These are phyloP conservation scores for Aspergillus felis DNA, from an alignment of 2,329 filamentous ascomycete genomes.

Conservation along the genomic window DNA sequence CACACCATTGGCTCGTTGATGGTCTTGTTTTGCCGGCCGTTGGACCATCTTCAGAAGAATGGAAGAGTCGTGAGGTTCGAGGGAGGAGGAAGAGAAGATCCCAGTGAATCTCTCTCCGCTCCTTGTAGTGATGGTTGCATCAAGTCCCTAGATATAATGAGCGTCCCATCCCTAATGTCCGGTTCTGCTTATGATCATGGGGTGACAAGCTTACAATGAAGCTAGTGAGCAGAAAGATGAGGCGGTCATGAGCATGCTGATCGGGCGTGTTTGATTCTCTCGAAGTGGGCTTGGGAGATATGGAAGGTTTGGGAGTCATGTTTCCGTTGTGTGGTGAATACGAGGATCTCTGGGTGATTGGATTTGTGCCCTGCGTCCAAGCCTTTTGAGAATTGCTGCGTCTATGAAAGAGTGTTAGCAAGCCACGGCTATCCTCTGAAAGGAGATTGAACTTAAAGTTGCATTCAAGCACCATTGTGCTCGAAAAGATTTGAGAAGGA, in stretches of 20 bases:
- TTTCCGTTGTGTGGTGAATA: constrained; percentile 53
- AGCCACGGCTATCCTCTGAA: not conserved
- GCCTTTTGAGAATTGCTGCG: constrained; percentile 56
- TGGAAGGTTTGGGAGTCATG: constrained; percentile 40
- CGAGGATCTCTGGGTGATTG: constrained; percentile 55
- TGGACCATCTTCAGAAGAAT: constrained; percentile 65
- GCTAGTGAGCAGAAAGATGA: constrained; percentile 56
- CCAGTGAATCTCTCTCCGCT: constrained; percentile 60
- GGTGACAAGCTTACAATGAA: constrained; percentile 49
- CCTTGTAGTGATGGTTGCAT: constrained; percentile 54
- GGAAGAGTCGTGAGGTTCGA: constrained; percentile 50
- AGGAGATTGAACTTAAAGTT: not conserved
- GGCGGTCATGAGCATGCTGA: constrained; percentile 57
- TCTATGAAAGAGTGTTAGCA: constrained; percentile 22
- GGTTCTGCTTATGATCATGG: not conserved
- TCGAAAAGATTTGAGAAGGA: not conserved
- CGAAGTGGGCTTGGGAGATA: constrained; percentile 35
- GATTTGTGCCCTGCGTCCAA: constrained; percentile 59
- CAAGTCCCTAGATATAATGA: constrained; percentile 48
- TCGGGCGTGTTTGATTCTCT: constrained; percentile 53
- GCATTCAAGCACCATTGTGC: not conserved
- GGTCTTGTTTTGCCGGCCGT: constrained; percentile 40
- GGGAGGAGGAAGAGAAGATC: constrained; percentile 55
- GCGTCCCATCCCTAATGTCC: constrained; percentile 6
- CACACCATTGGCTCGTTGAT: constrained; percentile 39